Evolutionary conservation across 129 eudicot genomes (phyloP).

Genomic region (Flaveria linearis): DNA sequence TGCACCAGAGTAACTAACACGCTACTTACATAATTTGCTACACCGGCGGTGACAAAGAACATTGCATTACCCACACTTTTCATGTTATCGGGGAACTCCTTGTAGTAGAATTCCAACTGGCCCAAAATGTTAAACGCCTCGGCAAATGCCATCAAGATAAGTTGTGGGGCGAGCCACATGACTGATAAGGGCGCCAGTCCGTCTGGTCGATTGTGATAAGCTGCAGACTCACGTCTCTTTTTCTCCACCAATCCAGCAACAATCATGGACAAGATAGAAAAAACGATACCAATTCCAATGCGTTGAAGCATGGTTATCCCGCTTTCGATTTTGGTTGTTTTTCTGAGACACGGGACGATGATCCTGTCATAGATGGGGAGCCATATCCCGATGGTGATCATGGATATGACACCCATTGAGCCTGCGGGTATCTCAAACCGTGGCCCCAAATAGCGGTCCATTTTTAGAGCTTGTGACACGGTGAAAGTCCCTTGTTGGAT

Average conservation of each 20-base stretch:
- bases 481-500: constrained; percentile 80
- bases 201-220: constrained; percentile 27
- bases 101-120: constrained; percentile 80
- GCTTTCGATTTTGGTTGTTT: constrained; percentile 61
- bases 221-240: constrained; percentile 61
- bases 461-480: constrained; percentile 69
- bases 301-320: constrained; percentile 86
- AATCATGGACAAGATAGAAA: constrained; percentile 72
- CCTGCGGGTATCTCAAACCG: constrained; percentile 79
- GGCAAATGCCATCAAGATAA: constrained; percentile 69
- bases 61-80: constrained; percentile 53
- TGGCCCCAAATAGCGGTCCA: constrained; percentile 78
- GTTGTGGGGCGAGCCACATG: constrained; percentile 86
- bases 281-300: constrained; percentile 69
- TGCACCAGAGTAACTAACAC: constrained; percentile 55
- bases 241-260: constrained; percentile 67
- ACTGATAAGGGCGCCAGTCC: constrained; percentile 68
- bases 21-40: constrained; percentile 65
- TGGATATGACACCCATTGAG: constrained; percentile 59
- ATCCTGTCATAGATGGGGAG: constrained; percentile 79
- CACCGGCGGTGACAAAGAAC: constrained; percentile 51
- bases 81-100: constrained; percentile 85
- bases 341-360: constrained; percentile 62
- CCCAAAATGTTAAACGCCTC: constrained; percentile 85
- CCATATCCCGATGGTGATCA: constrained; percentile 73